These are phyloP conservation scores for Globisporangium takayamanum DNA, from an alignment of 352 stramenopile species.

Conservation along the genomic window DNA sequence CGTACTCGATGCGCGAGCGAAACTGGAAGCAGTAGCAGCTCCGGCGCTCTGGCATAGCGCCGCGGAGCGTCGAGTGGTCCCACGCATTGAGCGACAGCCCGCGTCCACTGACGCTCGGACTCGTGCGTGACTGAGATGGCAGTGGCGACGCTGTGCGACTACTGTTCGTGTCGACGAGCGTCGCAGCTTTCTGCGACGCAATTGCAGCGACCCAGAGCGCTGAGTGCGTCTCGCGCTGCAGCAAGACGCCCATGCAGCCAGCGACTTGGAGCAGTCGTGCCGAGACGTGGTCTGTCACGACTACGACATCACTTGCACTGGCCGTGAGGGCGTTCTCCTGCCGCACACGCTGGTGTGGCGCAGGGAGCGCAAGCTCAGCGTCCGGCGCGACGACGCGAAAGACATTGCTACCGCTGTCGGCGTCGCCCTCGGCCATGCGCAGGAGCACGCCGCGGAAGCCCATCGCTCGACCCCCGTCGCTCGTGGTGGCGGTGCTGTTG, in stretches of 20 bases:
- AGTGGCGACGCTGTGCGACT: too few relatives aligned
- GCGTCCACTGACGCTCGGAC: background rate
- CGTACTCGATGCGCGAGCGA: conserved; percentile 42
- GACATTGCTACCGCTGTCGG: conserved; percentile 1
- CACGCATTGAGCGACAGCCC: background rate
- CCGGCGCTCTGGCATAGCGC: conserved; percentile 2
- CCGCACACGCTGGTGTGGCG: conserved; percentile 3
- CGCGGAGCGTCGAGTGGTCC: background rate
- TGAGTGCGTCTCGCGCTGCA: conserved; percentile 34
- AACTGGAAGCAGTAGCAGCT: conserved; percentile 72
- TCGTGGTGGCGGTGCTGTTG: background rate
- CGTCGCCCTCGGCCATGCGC: conserved; percentile 24
- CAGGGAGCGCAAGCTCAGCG: conserved; percentile 33
- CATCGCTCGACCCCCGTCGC: conserved; percentile 20
- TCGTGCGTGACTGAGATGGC: background rate
- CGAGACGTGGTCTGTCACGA: conserved; percentile 48
- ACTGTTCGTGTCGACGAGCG: background rate
- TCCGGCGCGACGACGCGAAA: conserved; percentile 54
- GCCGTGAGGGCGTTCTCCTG: conserved; percentile 9
- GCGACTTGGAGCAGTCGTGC: conserved; percentile 46
- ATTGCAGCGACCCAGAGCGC: conserved; percentile 39
- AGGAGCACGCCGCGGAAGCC: conserved; percentile 69
- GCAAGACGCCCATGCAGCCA: conserved; percentile 29
- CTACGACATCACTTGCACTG: conserved; percentile 33
- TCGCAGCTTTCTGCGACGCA: conserved; percentile 3